A percentile compares a stretch with the other conserved stretches of the same genome.
Conservation (phyloP, 1,139 yeast species). For the Maudiozyma humilis region DNA sequence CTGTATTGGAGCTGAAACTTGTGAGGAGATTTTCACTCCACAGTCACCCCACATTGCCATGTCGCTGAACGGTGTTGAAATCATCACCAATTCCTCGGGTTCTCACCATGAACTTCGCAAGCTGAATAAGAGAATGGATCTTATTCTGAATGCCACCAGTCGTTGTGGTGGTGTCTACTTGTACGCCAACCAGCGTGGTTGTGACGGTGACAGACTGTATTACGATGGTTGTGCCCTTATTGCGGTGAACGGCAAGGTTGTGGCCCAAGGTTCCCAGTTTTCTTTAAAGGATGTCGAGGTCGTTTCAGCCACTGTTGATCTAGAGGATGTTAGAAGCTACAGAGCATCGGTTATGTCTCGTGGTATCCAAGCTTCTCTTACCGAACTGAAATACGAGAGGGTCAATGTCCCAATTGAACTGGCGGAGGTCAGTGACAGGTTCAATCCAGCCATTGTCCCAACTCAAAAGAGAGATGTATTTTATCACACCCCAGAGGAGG, state of each 20-base stretch:
- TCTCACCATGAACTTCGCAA: slow-evolving; percentile 94
- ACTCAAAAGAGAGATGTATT: slow-evolving; percentile 42
- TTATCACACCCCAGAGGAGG: slow-evolving; percentile 84
- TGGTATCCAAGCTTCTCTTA: slow-evolving; percentile 59
- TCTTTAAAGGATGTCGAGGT: slow-evolving; percentile 88
- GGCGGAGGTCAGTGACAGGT: slow-evolving; percentile 48
- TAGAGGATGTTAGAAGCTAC: slow-evolving; percentile 82
- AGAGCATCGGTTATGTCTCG: slow-evolving; percentile 66
- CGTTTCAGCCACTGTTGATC: slow-evolving; percentile 82
- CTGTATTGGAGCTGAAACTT: slow-evolving; percentile 88
- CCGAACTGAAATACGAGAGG: slow-evolving; percentile 47
- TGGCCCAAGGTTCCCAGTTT: slow-evolving; percentile 91
- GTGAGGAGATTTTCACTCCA: slow-evolving; percentile 96
- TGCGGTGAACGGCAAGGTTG: slow-evolving; percentile 80
- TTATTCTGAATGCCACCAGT: slow-evolving; percentile 85
- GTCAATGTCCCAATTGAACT: slow-evolving; percentile 55
- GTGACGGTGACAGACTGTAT: slow-evolving; percentile 95
- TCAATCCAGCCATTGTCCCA: slow-evolving; percentile 61
- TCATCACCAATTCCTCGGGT: slow-evolving; percentile 90
- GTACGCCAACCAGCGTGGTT: slow-evolving; percentile 91
- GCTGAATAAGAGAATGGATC: slow-evolving; percentile 69
- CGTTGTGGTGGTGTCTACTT: slow-evolving; percentile 94
- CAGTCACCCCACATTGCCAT: slow-evolving; percentile 87
- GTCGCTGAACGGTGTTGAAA: slow-evolving; percentile 93
- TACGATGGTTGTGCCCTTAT: slow-evolving; percentile 96